Base-by-base conservation (phyloP, 805 yeast genomes). In the Candida gorgasii region DNA sequence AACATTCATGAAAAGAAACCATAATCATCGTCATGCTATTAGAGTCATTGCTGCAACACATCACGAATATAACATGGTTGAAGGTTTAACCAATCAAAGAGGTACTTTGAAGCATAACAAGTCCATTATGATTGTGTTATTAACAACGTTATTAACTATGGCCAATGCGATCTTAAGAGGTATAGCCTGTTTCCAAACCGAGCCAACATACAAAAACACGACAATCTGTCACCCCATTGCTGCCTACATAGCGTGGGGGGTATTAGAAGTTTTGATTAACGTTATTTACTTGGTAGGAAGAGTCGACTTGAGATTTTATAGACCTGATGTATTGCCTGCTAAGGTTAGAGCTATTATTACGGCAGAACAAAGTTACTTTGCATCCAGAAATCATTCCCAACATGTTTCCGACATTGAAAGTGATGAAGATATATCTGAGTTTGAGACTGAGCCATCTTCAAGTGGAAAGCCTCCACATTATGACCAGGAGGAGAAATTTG, bases 221-320 rank as follows among this genome's bases (percentile, higher is more conserved):
- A 29, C 44, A 2, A 31, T 79, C 6, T 46, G 65, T 54, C 62
- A 69, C 44, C 80, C 82, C 12, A 79, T 76, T 33, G 80, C 79
- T 17, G 78, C 82, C 79, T 85, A 83, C 59, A 67, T 81, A 22
- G 65, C 78, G 51, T 84, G 87, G 79, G 90, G 92, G 24, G 76
- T 74, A 3, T 65, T 82, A 36, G 93, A 86, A 65, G 65, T 72
- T 0, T 52, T 82, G 20, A 78, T 81, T 43, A 76, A 81, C 49
- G 41, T 79, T 8, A 48, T 82, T 24, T 83, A 81, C 57, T 58
- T 86, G 42, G 54, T 81, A 26, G 80, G 82, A 13, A 75, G 95
- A 59, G 79, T 82, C 39, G 93, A 86, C 59, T 69, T 86, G 54
- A 73, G 93, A 59, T 86, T 86, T 65, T 86, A 86, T 72, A 80